Base-by-base conservation (phyloP, 306 rosid species). In the Acacia acuminata region DNA sequence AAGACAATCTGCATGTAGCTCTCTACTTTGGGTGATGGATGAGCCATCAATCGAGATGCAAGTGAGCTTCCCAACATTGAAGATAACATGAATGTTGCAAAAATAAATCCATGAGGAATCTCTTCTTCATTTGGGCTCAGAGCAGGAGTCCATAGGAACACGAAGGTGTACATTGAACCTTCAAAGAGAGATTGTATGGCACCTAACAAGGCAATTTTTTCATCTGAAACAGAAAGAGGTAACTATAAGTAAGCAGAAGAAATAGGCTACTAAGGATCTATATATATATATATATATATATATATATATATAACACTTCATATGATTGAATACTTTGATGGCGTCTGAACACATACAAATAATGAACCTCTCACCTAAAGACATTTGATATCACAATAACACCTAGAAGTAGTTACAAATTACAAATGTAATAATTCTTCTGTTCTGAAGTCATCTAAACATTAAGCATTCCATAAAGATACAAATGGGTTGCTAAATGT, bases 61-160 rank as follows among this genome's bases (percentile, higher is more conserved):
- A 88, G 90, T 64, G 99, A 95, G 89, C 99, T 95, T 88, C 99
- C 99, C 88, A 95, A 81, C 99, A 93, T 95, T 19, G 99, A 93
- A 79, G 99, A 86, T 82, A 95, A 82, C 99, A 95, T 95, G 88
- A 95, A 95, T 30, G 99, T 95, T 10, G 99, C 92, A 83, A 95
- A 95, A 87, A 95, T 90, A 81, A 89, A 89, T 73, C 98, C 98
- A 73, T 94, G 98, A 55, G 98, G 98, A 82, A 94, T 92, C 10
- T 92, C 98, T 85, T 94, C 98, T 4, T 88, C 96, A 76, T 92
- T 91, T 83, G 98, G 98, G 88, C 98, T 94, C 85, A 94, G 70
- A 60, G 97, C 98, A 73, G 98, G 98, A 85, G 98, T 94, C 98
- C 98, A 94, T 6, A 94, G 94, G 79, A 94, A 92, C 88, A 94